Evolutionary conservation across 225 moss, liverwort and hornwort genomes (phyloP), one percentile per base, ranked within the genome.

Genomic region (Climacium dendroides): DNA sequence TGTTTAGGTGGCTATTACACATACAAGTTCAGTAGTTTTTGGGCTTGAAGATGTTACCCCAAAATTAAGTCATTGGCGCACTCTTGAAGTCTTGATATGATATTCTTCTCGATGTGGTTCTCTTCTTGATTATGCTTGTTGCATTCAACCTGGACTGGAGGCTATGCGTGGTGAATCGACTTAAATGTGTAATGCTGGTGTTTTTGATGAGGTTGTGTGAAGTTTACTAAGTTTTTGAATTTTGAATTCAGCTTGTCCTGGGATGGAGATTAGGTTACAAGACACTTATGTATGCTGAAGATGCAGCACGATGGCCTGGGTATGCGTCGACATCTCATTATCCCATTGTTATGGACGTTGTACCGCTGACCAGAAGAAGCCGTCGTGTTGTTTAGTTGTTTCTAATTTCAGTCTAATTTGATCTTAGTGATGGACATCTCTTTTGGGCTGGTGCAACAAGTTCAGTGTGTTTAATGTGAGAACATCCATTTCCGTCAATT

Each of bases 281-380:
- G 89, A 94, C 94, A 35, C 84, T 97, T 52, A 54, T 97, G 50
- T 97, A 97, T 85, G 95, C 95, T 66, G 97, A 97, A 92, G 97
- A 97, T 89, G 93, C 93, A 80, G 94, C 95, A 85, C 91, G 93
- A 79, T 97, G 97, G 97, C 97, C 96, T 47, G 97, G 97, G 97
- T 96, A 92, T 83, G 90, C 89, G 73, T 84, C 37, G 25, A 58
- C 62, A 79, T 32, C 85, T 89, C 35, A 86, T 65, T 55, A 45
- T 86, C 57, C 29, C 59, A 54, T 84, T 37, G 39, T n/a, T 78
- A 50, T 63, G 60, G 58, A 58, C 45, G n/a, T 65, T 53, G 29
- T 50, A 24, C 29, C 35, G 32, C 43, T 39, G 59, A 61, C 25
- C 57, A 80, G 65, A 77, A 71, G 63, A 81, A 64, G 24, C 69